A percentile compares a stretch with the other conserved stretches of the same genome.
phyloP scores from a whole-genome alignment of 2,329 filamentous ascomycete species.

The Trichophyton verrucosum region DNA sequence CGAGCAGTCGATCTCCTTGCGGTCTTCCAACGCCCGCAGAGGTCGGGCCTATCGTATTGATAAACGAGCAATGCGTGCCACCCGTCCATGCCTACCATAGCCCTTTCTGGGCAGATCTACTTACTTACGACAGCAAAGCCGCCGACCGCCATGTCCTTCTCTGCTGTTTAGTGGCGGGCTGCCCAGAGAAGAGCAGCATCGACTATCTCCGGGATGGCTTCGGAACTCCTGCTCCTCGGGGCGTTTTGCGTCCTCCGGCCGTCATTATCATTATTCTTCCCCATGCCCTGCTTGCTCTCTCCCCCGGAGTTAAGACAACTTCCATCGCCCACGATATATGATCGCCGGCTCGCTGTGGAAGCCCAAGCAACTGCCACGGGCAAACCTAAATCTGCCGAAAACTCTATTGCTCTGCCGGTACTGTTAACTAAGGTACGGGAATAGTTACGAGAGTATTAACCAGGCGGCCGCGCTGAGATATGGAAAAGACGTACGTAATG shows the following conservation, averaged over 20 bases:
- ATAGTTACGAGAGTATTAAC: background rate
- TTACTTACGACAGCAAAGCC: background rate
- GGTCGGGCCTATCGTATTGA: background rate
- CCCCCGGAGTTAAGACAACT: background rate
- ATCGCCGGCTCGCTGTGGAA: constrained; percentile 2
- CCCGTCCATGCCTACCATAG: background rate
- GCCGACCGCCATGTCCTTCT: background rate
- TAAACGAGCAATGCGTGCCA: background rate
- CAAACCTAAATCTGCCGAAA: constrained; percentile 5
- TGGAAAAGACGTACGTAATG: background rate
- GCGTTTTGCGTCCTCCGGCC: background rate
- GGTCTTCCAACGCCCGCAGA: background rate
- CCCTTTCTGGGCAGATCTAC: background rate
- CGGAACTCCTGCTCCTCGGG: background rate
- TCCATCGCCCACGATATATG: background rate
- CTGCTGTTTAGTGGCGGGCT: background rate
- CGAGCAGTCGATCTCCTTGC: background rate
- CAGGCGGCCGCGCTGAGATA: background rate
- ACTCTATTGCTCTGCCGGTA: constrained; percentile 4
- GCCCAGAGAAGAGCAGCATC: background rate
- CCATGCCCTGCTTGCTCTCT: background rate
- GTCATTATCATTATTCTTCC: background rate
- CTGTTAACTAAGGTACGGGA: background rate
- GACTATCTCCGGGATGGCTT: background rate
- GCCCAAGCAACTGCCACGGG: background rate